Percentiles rank a stretch among this genome's conserved stretches.
Conservation (phyloP, 352 stramenopile species). For the Globisporangium irregulare region DNA sequence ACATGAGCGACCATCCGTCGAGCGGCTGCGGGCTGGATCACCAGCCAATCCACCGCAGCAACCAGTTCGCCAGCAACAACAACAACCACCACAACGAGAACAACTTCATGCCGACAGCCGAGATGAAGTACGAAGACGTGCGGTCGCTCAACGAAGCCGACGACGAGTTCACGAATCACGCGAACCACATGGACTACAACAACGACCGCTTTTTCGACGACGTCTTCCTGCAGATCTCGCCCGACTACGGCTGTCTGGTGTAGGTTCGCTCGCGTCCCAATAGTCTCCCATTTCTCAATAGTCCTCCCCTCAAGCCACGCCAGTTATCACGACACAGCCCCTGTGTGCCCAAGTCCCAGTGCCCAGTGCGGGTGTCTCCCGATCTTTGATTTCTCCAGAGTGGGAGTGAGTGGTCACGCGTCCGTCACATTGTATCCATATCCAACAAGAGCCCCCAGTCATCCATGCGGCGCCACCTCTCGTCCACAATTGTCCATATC, state of each 20-base stretch:
- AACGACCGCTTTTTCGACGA: constrained; percentile 76
- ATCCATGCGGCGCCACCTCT: neutral
- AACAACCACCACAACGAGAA: neutral
- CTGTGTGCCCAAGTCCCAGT: neutral
- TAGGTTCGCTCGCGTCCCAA: constrained; percentile 18
- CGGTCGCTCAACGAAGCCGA: constrained; percentile 45
- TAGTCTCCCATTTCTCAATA: neutral
- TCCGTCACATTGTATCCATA: constrained; percentile 2
- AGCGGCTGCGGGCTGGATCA: constrained; percentile 26
- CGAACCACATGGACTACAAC: constrained; percentile 61
- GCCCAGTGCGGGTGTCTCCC: neutral
- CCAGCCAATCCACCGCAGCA: constrained; percentile 14
- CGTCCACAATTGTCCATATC: neutral
- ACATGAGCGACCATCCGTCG: constrained; percentile 20
- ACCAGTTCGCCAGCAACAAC: neutral
- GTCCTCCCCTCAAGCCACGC: neutral
- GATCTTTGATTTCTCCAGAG: neutral
- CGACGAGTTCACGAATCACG: constrained; percentile 41
- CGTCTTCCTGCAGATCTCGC: constrained; percentile 75
- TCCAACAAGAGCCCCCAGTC: neutral
- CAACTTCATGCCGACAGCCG: constrained; percentile 32
- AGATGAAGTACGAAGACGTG: constrained; percentile 57
- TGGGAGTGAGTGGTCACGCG: neutral
- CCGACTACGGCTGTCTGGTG: constrained; percentile 69
- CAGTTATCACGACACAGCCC: constrained; percentile 1